Conservation (phyloP, 176 grass and related monocot genomes). For the Eremochloa ophiuroides region DNA sequence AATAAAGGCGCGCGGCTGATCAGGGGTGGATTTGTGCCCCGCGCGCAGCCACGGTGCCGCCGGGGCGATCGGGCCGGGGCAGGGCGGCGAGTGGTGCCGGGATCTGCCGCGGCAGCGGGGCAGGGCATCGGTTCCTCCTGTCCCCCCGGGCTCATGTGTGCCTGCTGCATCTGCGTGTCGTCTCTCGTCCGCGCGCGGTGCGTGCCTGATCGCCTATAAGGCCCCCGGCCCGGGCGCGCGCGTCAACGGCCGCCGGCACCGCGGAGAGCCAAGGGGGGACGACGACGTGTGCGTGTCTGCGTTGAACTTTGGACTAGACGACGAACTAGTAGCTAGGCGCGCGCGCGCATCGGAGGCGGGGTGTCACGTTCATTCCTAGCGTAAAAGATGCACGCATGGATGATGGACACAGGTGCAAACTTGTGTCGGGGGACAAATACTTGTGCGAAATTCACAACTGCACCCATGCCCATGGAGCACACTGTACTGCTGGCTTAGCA, state of each 20-base stretch:
- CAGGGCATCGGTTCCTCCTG: conserved; percentile 55
- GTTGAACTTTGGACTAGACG: neutral
- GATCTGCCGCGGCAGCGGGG: conserved; percentile 27
- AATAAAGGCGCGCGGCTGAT: no score
- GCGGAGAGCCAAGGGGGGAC: neutral
- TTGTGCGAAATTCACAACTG: neutral
- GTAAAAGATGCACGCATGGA: neutral
- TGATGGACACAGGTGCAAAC: no score
- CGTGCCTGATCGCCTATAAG: neutral
- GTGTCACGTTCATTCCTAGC: neutral
- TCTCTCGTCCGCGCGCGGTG: neutral
- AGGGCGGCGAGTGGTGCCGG: conserved; percentile 26
- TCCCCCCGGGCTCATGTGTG: neutral
- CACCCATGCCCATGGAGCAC: neutral
- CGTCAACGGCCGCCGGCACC: neutral
- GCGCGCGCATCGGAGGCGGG: neutral
- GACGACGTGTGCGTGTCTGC: neutral
- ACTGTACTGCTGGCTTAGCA: neutral
- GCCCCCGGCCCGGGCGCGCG: no score
- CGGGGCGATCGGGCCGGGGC: neutral
- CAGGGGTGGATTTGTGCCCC: neutral
- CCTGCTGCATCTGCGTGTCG: neutral
- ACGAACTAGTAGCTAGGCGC: neutral
- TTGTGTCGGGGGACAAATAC: neutral
- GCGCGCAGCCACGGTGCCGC: neutral